Evolutionary conservation across 345 rosid species (phyloP).

Genomic region (Rhizophora mangle): DNA sequence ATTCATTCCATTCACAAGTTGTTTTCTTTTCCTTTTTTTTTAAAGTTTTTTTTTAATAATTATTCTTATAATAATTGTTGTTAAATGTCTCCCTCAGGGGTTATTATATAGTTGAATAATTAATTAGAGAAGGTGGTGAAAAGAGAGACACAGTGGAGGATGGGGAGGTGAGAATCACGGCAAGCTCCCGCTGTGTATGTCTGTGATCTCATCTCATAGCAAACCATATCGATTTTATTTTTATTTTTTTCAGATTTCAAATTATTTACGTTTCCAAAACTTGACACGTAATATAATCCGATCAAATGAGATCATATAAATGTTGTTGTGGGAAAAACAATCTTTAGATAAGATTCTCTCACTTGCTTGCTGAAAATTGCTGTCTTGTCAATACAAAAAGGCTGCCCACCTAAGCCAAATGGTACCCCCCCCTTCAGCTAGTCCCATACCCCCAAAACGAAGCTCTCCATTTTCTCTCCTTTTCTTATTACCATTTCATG

Average conservation of each 20-base stretch:
- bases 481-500: constrained; percentile 13
- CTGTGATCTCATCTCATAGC: no score
- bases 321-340: constrained; percentile 4
- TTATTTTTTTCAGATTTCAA: no score
- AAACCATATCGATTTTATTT: no score
- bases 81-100: no score
- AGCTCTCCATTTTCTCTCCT: background rate
- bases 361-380: constrained; percentile 22
- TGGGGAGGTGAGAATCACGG: background rate
- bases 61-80: no score
- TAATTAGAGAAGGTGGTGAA: background rate
- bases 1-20: no score
- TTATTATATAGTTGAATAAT: background rate
- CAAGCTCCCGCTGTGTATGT: constrained; percentile 6
- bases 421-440: constrained; percentile 1
- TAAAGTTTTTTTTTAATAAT: no score
- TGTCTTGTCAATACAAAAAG: constrained; percentile 38
- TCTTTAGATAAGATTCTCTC: constrained; percentile 39
- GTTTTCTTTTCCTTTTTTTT: no score
- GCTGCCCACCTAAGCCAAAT: constrained; percentile 14
- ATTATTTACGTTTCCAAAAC: no score
- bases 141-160: background rate
- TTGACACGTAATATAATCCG: no score
- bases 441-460: background rate
- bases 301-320: constrained; percentile 14